Base-by-base conservation (phyloP, 1,284 basidiomycete species). In the Cystobasidiaceae sp. region DNA sequence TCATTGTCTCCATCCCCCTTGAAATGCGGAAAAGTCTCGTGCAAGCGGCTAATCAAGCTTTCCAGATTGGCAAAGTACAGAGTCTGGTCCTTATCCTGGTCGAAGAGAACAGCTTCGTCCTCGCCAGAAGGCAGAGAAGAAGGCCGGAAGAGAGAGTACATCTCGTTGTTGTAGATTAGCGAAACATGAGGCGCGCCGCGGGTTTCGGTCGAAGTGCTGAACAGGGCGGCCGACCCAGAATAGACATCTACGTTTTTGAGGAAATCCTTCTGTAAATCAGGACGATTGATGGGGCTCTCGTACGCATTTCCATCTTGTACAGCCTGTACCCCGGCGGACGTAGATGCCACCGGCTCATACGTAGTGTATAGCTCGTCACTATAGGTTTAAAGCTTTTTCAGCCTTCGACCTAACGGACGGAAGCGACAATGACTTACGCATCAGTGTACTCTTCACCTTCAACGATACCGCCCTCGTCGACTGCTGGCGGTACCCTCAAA, bases 1-100 rank as follows among this genome's bases (percentile, higher is more conserved):
- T 64, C 61, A 23, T 54, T 48, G 32, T 64, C 60, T 33, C 61
- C 61, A 37, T 64, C 61, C 21, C 51, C 61, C 28, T 45, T 43
- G n/a, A 64, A 48, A 5, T 55, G 28, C 17, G 61, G 61, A 34
- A 64, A 64, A 13, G 52, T 32, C 15, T 30, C 27, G n/a, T 64
- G 61, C 43, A 64, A 17, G n/a, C 21, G 30, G 15, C 9, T 52
- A 32, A 64, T 55, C 11, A 64, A 28, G 11, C n/a, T 21, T 7
- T 64, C 52, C 21, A 64, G 51, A 30, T 23, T 34, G 23, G 51
- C 39, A 32, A 44, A 64, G 32, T 64, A 64, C 21, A 64, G 43
- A 5, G 33, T 15, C 19, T 62, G 60, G 11, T 64, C 51, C 33
- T 64, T 44, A 17, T 55, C 43, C 15, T 30, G 15, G 15, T 15